Percentiles rank a stretch among this genome's conserved stretches.
These are phyloP conservation scores for Termitomyces sp. DNA, from an alignment of 768 basidiomycete species.

Conservation along the genomic window DNA sequence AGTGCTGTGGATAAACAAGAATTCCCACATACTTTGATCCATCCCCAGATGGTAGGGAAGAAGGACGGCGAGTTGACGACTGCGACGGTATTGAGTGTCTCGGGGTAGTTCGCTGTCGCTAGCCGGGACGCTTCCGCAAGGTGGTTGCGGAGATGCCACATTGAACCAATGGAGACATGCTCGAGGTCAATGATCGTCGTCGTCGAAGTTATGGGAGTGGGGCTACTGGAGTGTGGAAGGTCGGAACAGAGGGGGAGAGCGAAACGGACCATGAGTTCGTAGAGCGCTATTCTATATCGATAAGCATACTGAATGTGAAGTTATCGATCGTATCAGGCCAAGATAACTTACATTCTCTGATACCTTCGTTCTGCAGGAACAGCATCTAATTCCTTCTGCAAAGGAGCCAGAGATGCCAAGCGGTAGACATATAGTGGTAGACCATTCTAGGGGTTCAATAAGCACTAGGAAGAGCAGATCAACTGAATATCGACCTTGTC, in stretches of 20 bases:
- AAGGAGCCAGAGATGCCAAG: conserved; percentile 53
- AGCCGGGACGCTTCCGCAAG: conserved; percentile 72
- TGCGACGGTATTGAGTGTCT: conserved; percentile 63
- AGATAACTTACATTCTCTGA: conserved; percentile 61
- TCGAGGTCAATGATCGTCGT: conserved; percentile 74
- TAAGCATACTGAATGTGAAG: neutral
- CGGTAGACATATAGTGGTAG: conserved; percentile 76
- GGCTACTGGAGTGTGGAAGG: conserved; percentile 47
- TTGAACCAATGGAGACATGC: conserved; percentile 51
- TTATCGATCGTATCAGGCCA: neutral
- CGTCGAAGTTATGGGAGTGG: conserved; percentile 56
- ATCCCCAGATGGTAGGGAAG: conserved; percentile 81
- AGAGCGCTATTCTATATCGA: conserved; percentile 50
- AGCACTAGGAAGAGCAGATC: neutral
- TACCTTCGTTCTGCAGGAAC: conserved; percentile 53
- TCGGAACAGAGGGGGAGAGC: conserved; percentile 58
- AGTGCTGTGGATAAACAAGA: neutral
- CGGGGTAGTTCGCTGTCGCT: conserved; percentile 80
- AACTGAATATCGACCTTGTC: conserved; percentile 53
- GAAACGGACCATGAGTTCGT: conserved; percentile 66
- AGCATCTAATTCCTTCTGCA: conserved; percentile 59
- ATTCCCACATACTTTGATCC: conserved; percentile 59
- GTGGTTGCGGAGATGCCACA: conserved; percentile 70
- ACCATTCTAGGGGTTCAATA: conserved; percentile 42
- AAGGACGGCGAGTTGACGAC: conserved; percentile 80